These are phyloP conservation scores for Solanum sitiens DNA, from an alignment of 257 asterid genomes.

Conservation along the genomic window DNA sequence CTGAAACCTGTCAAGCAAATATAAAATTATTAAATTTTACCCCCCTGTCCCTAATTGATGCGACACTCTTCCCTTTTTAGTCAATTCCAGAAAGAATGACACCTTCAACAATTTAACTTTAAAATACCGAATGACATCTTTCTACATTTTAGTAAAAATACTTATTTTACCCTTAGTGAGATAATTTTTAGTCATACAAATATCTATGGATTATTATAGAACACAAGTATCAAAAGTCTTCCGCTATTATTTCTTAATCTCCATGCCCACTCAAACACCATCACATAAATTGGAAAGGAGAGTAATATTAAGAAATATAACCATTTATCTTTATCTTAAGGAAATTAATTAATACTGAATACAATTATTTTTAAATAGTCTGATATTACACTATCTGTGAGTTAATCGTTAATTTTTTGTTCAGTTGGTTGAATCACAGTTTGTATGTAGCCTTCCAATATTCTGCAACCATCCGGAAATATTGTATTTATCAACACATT, in stretches of 20 bases:
- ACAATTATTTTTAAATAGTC: background rate
- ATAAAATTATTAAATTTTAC: background rate
- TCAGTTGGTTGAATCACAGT: background rate
- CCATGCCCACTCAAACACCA: background rate
- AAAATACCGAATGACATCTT: background rate
- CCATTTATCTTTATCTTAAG: background rate
- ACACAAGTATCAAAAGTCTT: background rate
- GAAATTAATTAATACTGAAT: background rate
- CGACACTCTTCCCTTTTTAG: background rate
- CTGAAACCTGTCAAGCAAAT: slow-evolving; percentile 62
- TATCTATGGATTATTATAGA: background rate
- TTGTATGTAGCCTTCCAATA: background rate
- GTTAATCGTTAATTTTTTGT: background rate
- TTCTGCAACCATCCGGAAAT: background rate
- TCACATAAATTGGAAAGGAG: background rate
- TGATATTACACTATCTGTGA: background rate
- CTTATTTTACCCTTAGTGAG: background rate
- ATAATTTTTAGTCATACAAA: background rate
- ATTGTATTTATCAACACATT: background rate
- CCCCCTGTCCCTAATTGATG: background rate
- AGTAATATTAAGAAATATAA: background rate
- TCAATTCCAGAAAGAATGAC: background rate
- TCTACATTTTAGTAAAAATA: background rate
- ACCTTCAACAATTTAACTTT: background rate
- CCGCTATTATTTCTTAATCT: background rate